Conservation (phyloP, 2,329 filamentous ascomycete genomes). For the Pseudogymnoascus pannorum region DNA sequence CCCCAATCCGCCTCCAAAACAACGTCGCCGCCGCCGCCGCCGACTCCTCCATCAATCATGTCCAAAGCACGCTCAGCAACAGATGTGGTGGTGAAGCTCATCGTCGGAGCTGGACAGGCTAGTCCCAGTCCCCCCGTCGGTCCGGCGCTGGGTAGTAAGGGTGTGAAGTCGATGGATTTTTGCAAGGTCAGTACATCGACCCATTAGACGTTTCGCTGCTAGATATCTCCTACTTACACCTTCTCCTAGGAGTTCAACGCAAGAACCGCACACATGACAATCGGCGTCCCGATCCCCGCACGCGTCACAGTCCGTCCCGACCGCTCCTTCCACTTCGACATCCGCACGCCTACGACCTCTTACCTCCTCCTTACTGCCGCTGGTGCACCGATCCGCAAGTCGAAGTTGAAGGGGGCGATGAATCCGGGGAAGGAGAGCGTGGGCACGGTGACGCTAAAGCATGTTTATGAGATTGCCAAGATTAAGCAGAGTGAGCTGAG, state of each 20-base stretch:
- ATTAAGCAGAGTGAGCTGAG: constrained; percentile 80
- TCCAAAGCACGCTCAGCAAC: constrained; percentile 28
- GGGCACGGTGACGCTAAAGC: constrained; percentile 86
- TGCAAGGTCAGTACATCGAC: constrained; percentile 65
- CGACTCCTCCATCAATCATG: constrained; percentile 20
- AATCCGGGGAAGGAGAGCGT: constrained; percentile 69
- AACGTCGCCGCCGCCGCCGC: neutral
- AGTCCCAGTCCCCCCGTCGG: constrained; percentile 93
- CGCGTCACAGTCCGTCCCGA: constrained; percentile 89
- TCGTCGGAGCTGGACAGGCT: constrained; percentile 92
- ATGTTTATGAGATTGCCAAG: constrained; percentile 95
- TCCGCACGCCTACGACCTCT: constrained; percentile 90
- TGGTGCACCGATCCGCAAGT: constrained; percentile 61
- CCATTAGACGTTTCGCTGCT: neutral
- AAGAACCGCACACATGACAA: constrained; percentile 72
- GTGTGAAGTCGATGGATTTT: constrained; percentile 99
- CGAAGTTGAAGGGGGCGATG: constrained; percentile 70
- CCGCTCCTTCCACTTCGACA: constrained; percentile 84
- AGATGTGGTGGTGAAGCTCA: constrained; percentile 88
- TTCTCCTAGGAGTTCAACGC: constrained; percentile 84
- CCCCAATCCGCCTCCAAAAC: neutral
- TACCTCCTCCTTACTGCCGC: constrained; percentile 82
- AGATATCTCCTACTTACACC: constrained; percentile 2
- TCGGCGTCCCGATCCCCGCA: constrained; percentile 82
- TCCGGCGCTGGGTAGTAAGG: constrained; percentile 91